Percentiles rank a stretch among this genome's conserved stretches.
These are phyloP conservation scores for Morella rubra DNA, from an alignment of 306 rosid species.

Conservation along the genomic window DNA sequence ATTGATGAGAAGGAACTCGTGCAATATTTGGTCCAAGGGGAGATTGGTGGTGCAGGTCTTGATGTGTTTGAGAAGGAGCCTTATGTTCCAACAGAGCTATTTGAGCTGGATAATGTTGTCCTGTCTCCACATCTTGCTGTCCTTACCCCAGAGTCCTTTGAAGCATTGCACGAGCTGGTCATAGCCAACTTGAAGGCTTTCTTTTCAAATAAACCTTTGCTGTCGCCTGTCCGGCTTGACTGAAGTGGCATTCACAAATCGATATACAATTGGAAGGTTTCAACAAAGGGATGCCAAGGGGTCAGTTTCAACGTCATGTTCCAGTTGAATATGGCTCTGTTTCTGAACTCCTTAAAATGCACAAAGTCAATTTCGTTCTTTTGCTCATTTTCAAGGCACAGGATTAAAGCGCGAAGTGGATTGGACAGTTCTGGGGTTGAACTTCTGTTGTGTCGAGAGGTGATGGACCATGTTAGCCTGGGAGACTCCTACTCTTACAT, in stretches of 20 bases:
- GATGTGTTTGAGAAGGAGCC: constrained; percentile 21
- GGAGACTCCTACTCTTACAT: too few species aligned
- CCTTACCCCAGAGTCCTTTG: constrained; percentile 9
- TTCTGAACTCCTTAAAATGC: not conserved
- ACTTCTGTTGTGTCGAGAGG: too few species aligned
- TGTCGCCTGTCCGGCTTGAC: not conserved
- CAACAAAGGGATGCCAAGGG: not conserved
- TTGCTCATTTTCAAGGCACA: too few species aligned
- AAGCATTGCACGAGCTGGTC: constrained; percentile 7
- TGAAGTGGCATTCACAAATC: not conserved
- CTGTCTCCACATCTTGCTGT: constrained; percentile 23
- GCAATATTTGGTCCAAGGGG: constrained; percentile 5
- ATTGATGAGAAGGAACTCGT: constrained; percentile 23
- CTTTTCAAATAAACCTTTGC: constrained; percentile 15
- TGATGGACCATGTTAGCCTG: too few species aligned
- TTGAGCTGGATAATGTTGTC: constrained; percentile 19
- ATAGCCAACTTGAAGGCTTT: constrained; percentile 21
- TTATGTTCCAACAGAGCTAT: constrained; percentile 5
- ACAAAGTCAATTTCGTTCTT: too few species aligned
- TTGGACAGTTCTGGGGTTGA: too few species aligned
- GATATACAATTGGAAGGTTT: not conserved
- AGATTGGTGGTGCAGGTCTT: constrained; percentile 26
- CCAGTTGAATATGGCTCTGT: too few species aligned
- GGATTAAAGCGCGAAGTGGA: too few species aligned
- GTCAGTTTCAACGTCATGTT: not conserved